Base-by-base conservation (phyloP, 225 moss, liverwort and hornwort genomes). In the Asterella californica region DNA sequence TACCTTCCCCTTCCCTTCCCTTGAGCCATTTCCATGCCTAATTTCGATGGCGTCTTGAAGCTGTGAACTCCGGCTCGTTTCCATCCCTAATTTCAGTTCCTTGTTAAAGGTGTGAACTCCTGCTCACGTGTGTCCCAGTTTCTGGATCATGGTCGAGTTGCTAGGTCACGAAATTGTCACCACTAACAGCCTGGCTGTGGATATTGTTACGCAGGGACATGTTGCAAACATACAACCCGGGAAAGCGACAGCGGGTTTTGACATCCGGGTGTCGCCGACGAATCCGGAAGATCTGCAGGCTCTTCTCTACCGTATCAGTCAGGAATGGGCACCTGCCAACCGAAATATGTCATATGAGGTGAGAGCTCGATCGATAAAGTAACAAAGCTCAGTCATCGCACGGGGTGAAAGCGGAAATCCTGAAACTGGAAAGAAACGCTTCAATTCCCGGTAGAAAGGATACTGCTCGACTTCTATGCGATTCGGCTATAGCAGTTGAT, bases 221-320 rank as follows among this genome's bases (percentile, higher is more conserved):
- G 45, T 70, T 4, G 76, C 75, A 79, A 79, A 84, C 49, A 2
- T 84, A n/a, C 84, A 87, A 72, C 84, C 87, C 29, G 57, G 36
- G 48, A 71, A 47, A 47, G 87, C 79, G 60, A 53, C 71, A 33
- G 84, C 79, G 24, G 87, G 84, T 5, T 87, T 84, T 60, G 84
- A 87, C 75, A 84, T 87, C 38, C 87, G 84, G 47, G 75, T 87
- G 5, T 81, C 87, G 33, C 87, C 87, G n/a, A n/a, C 33, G 71
- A 74, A 71, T 63, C 53, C 53, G n/a, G 49, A 46, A 3, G 87
- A 82, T 11, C 64, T 76, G 54, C 75, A 70, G 30, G 81, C 79
- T 46, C 50, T 87, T 27, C 81, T 81, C 46, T 59, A 76, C 19
- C 79, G 79, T 9, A 77, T 87, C 52, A 70, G 61, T n/a, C 74